These are phyloP conservation scores for Bifiguratus adelaidae DNA, from an alignment of 192 early-diverging fungal species.

Conservation along the genomic window DNA sequence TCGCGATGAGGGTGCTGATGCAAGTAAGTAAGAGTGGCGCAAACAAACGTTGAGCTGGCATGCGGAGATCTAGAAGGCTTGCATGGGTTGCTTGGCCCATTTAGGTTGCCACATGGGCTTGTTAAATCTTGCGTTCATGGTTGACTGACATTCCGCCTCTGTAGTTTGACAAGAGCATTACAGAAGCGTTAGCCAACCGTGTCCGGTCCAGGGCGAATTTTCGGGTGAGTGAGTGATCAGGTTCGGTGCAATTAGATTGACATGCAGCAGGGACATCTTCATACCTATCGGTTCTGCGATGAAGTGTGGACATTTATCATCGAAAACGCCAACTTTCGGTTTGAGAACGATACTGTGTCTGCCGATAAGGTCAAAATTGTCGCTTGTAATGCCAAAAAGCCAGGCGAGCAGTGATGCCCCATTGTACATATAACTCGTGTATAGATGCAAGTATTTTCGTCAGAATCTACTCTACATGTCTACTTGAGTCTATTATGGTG, in stretches of 20 bases:
- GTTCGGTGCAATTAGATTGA: neutral
- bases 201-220: conserved; percentile 76
- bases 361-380: conserved; percentile 94
- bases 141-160: neutral
- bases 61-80: no score
- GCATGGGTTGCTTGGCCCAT: no score
- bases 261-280: conserved; percentile 60
- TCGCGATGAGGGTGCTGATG: conserved; percentile 82
- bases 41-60: no score
- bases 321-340: conserved; percentile 72
- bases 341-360: conserved; percentile 72
- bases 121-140: no score
- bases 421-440: no score
- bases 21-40: conserved; percentile 55
- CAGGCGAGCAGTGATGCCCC: conserved; percentile 60
- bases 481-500: no score
- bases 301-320: conserved; percentile 99
- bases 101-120: neutral
- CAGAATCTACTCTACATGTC: no score
- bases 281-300: conserved; percentile 91
- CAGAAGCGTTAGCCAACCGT: conserved; percentile 71
- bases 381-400: conserved; percentile 74
- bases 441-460: no score
- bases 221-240: conserved; percentile 45
- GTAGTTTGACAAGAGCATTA: conserved; percentile 80